Evolutionary conservation across 805 yeast species (phyloP).

Genomic region (Scheffersomyces spartinae): DNA sequence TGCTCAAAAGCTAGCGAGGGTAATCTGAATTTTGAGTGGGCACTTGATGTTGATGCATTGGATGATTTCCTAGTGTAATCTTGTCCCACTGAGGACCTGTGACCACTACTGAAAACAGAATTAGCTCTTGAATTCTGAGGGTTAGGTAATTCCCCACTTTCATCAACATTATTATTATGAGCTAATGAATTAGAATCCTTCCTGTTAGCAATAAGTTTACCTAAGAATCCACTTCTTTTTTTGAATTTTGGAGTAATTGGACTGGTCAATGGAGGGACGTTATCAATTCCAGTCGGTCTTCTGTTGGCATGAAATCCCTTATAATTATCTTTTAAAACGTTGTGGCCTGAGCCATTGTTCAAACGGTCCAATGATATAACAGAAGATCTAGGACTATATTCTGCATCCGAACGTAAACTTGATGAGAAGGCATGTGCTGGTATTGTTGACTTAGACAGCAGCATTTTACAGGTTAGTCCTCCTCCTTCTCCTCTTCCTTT

Average conservation of each 20-base stretch:
- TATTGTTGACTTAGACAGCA: too few species aligned
- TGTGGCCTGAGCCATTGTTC: neutral
- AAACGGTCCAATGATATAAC: neutral
- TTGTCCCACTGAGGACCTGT: slow-evolving; percentile 4
- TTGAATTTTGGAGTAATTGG: slow-evolving; percentile 37
- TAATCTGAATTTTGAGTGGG: too few species aligned
- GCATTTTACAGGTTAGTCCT: too few species aligned
- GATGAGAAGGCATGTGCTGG: too few species aligned
- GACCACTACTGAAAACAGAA: neutral
- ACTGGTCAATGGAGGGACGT: slow-evolving; percentile 35
- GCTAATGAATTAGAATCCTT: slow-evolving; percentile 15
- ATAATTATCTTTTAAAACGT: slow-evolving; percentile 10
- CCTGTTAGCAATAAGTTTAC: slow-evolving; percentile 24
- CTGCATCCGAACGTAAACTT: too few species aligned
- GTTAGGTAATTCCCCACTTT: slow-evolving; percentile 2
- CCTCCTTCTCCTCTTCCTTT: too few species aligned
- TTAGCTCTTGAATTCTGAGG: slow-evolving; percentile 1
- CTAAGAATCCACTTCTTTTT: slow-evolving; percentile 25
- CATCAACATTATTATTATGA: slow-evolving; percentile 1
- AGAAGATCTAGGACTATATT: slow-evolving; percentile 1
- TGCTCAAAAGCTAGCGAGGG: too few species aligned
- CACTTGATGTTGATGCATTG: slow-evolving; percentile 1
- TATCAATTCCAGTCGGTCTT: slow-evolving; percentile 15
- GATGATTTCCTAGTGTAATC: slow-evolving; percentile 12
- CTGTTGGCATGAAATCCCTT: slow-evolving; percentile 29